phyloP scores from a whole-genome alignment of 352 stramenopile species.

The Globisporangium nunn region DNA sequence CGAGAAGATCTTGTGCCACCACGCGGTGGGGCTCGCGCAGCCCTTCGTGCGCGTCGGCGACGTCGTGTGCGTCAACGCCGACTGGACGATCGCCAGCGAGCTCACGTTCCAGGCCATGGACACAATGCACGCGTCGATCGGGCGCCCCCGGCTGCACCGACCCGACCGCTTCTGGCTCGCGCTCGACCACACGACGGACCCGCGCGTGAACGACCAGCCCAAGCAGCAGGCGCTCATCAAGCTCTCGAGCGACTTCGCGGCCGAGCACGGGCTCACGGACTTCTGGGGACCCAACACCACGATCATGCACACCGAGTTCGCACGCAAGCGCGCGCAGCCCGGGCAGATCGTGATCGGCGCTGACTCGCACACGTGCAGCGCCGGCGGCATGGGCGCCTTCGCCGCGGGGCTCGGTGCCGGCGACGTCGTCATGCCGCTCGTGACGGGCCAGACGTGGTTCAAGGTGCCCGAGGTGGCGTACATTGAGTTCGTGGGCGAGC shows the following conservation, averaged over 20 bases:
- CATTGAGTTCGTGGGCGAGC: conserved; percentile 69
- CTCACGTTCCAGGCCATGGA: conserved; percentile 28
- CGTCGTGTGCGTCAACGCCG: conserved; percentile 80
- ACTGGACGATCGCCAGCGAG: conserved; percentile 81
- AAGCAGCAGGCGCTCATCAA: conserved; percentile 88
- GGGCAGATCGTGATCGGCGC: conserved; percentile 80
- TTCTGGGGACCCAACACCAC: conserved; percentile 83
- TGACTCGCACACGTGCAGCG: conserved; percentile 77
- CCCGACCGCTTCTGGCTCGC: conserved; percentile 86
- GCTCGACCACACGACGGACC: conserved; percentile 81
- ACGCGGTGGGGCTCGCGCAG: conserved; percentile 58
- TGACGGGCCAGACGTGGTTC: conserved; percentile 85
- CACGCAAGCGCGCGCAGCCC: conserved; percentile 74
- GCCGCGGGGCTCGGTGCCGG: conserved; percentile 69
- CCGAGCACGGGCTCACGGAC: conserved; percentile 71
- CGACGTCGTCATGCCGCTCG: conserved; percentile 80
- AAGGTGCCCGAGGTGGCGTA: conserved; percentile 85
- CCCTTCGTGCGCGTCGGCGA: conserved; percentile 58
- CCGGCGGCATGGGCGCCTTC: conserved; percentile 69
- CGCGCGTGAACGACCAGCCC: conserved; percentile 73
- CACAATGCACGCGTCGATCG: conserved; percentile 47
- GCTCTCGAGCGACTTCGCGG: conserved; percentile 73
- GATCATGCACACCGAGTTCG: conserved; percentile 86
- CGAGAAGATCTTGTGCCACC: conserved; percentile 80
- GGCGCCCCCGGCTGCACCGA: conserved; percentile 73